Evolutionary conservation across 129 eudicot genomes (phyloP).

Genomic region (Logfia minima): DNA sequence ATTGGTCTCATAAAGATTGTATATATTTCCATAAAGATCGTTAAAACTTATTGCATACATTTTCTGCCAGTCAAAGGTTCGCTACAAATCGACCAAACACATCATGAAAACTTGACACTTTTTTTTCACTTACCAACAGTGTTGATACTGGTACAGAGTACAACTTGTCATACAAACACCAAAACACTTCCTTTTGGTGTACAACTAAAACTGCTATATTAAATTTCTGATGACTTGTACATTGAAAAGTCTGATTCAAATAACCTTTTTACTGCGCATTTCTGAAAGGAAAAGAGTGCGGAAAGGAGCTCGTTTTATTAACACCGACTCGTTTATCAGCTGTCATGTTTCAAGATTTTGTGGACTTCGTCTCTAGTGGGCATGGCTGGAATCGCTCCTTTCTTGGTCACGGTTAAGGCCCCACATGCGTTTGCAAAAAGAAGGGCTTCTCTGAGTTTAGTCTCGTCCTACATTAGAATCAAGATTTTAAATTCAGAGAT

Average conservation of each 20-base stretch:
- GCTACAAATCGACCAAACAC: slow-evolving; percentile 24
- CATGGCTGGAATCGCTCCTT: slow-evolving; percentile 87
- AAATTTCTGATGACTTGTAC: slow-evolving; percentile 11
- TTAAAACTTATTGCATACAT: slow-evolving; percentile 24
- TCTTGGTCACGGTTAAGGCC: slow-evolving; percentile 71
- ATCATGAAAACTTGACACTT: not conserved
- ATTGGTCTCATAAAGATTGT: slow-evolving; percentile 1
- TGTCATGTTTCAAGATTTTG: slow-evolving; percentile 34
- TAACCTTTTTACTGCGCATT: slow-evolving; percentile 15
- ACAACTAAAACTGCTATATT: slow-evolving; percentile 18
- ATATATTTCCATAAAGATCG: slow-evolving; percentile 20
- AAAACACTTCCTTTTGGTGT: not conserved
- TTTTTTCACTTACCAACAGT: slow-evolving; percentile 23
- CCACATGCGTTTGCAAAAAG: slow-evolving; percentile 88
- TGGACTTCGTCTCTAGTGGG: slow-evolving; percentile 74
- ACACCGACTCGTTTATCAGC: slow-evolving; percentile 5
- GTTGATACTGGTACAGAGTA: slow-evolving; percentile 33
- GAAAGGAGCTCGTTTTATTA: not conserved
- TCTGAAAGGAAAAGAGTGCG: not conserved
- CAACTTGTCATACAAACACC: slow-evolving; percentile 20
- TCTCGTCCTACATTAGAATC: slow-evolving; percentile 60
- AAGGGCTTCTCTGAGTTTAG: slow-evolving; percentile 69
- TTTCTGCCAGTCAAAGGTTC: slow-evolving; percentile 18
- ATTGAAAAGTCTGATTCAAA: slow-evolving; percentile 21
- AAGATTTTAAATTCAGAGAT: not conserved